These are phyloP conservation scores for Parathielavia appendiculata DNA, from an alignment of 495 filamentous ascomycete genomes.

Conservation along the genomic window DNA sequence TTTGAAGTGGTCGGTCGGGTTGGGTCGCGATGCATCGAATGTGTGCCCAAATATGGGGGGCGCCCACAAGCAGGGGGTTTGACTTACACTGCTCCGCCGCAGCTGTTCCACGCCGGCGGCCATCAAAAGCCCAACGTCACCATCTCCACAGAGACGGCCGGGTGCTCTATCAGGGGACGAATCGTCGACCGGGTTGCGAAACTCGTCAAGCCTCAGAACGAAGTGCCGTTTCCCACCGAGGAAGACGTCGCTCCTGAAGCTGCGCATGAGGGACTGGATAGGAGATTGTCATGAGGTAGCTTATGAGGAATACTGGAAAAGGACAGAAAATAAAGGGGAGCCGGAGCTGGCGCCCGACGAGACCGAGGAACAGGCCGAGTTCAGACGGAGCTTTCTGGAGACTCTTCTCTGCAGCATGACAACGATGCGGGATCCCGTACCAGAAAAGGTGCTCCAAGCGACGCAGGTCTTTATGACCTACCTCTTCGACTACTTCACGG, in stretches of 20 bases:
- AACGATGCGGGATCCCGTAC: slow-evolving; percentile 18
- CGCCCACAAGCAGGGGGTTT: too few species aligned
- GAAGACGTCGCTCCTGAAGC: slow-evolving; percentile 5
- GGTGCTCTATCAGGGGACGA: slow-evolving; percentile 18
- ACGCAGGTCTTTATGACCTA: slow-evolving; percentile 16
- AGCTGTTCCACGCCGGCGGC: slow-evolving; percentile 24
- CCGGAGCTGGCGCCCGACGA: background rate
- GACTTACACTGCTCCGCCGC: slow-evolving; percentile 27
- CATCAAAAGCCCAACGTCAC: slow-evolving; percentile 4
- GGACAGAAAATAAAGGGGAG: background rate
- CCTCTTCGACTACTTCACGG: background rate
- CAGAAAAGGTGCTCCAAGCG: slow-evolving; percentile 8
- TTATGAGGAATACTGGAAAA: background rate
- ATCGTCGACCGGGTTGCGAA: slow-evolving; percentile 21
- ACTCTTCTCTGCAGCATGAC: slow-evolving; percentile 20
- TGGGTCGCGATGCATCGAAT: too few species aligned
- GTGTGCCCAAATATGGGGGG: too few species aligned
- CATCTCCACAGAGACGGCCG: slow-evolving; percentile 20
- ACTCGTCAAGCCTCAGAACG: background rate
- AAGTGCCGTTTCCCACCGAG: slow-evolving; percentile 9
- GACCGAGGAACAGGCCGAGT: background rate
- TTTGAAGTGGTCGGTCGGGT: too few species aligned
- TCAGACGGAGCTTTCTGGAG: slow-evolving; percentile 8
- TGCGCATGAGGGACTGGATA: slow-evolving; percentile 1
- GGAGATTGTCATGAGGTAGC: background rate